Base-by-base conservation (phyloP, 2,329 filamentous ascomycete genomes). In the Colletotrichum sidae region DNA sequence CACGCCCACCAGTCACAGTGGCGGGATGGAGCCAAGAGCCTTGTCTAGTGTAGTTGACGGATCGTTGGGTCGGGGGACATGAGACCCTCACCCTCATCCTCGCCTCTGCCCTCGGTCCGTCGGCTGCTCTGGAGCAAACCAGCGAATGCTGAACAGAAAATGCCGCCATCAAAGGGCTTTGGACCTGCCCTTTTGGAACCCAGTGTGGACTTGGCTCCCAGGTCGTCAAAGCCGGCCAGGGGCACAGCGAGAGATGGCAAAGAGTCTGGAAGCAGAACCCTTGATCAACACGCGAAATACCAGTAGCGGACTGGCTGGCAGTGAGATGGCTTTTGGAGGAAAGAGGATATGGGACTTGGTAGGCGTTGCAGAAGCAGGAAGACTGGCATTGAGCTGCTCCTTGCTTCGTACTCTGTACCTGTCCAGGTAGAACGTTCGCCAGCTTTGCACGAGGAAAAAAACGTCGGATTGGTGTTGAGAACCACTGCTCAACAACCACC, bases 241-340 rank as follows among this genome's bases (percentile, higher is more conserved):
- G 62, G 46, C 52, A 53, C 41, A 42, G 58, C 57, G 17, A 46
- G 12, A 35, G 45, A 50, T 25, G 34, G 39, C 8, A 11, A 8
- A 51, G 39, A 33, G 59, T 51, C 51, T 65, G 57, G 61, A 60
- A 65, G 56, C 49, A 65, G 39, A 61, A 37, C 50, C n/a, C 13
- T 39, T 45, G 37, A 42, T 35, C 49, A 54, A 38, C 17, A 45
- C 37, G 38, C 45, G 46, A 51, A 25, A 13, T 7, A 25, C 38
- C 56, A 52, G 41, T 57, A 49, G 35, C 55, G 47, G 53, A 55
- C 49, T 10, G 34, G 49, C 15, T 37, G 11, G 38, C 17, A 17
- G 25, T 5, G 25, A 25, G 25, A 25, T 25, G 25, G 25, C 25
- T 25, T 25, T 25, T 25, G 25, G 25, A 25, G 25, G 25, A 25